A percentile compares a stretch with the other conserved stretches of the same genome.
These are phyloP conservation scores for Kwoniella shivajii DNA, from an alignment of 1,284 basidiomycete species.

Conservation along the genomic window DNA sequence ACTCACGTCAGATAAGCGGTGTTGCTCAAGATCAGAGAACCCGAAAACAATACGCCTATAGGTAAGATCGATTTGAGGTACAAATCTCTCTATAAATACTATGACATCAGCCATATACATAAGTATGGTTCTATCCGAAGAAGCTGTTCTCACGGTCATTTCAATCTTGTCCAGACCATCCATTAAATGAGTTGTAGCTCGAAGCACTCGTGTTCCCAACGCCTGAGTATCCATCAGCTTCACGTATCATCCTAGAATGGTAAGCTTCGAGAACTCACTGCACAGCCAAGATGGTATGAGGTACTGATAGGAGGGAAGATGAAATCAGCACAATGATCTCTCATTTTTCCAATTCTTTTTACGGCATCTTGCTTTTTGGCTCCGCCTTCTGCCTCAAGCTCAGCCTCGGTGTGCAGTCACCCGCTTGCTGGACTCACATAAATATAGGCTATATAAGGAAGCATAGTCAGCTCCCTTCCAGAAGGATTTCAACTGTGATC, in stretches of 20 bases:
- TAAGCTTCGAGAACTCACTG: constrained; percentile 36
- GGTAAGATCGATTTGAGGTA: constrained; percentile 87
- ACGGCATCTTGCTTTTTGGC: too few relatives aligned
- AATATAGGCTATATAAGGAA: constrained; percentile 45
- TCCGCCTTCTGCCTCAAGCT: too few relatives aligned
- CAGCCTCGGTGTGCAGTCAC: constrained; percentile 45
- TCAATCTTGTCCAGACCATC: constrained; percentile 82
- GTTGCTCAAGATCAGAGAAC: constrained; percentile 88
- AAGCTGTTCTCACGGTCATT: constrained; percentile 62
- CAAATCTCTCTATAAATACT: constrained; percentile 60
- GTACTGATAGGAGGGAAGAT: constrained; percentile 74
- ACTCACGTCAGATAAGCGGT: constrained; percentile 75
- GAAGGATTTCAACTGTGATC: not conserved
- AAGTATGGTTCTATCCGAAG: not conserved
- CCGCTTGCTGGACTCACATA: constrained; percentile 64
- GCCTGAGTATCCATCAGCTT: constrained; percentile 58
- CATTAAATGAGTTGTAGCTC: constrained; percentile 80
- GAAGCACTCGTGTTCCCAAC: constrained; percentile 83
- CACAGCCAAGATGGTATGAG: constrained; percentile 53
- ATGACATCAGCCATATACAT: not conserved
- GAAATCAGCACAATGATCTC: too few relatives aligned
- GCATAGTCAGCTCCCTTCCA: too few relatives aligned
- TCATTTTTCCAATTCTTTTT: too few relatives aligned
- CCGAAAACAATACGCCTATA: constrained; percentile 89
- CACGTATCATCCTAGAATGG: not conserved